Evolutionary conservation across 2,329 filamentous ascomycete genomes (phyloP), one percentile per base, ranked within the genome.

Genomic region (Sclerotinia minor): DNA sequence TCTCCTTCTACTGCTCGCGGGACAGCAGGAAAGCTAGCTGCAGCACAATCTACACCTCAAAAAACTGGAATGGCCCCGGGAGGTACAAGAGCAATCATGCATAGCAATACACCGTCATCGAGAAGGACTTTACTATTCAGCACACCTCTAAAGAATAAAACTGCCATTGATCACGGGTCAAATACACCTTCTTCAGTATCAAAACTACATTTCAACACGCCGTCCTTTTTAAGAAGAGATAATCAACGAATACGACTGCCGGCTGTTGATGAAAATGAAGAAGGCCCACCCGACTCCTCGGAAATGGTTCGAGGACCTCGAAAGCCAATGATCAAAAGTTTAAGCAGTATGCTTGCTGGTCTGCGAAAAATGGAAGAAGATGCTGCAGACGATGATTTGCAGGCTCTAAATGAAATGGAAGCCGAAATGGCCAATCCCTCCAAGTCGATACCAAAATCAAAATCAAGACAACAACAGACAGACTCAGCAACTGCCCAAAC

Each of bases 341-440:
- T 95, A 67, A 94, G 90, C 76, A 88, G 86, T 70, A 89, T 94
- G 71, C 88, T 94, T 29, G 88, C 89, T 26, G 85, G 85, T 32
- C 80, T 94, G 71, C 83, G 89, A 69, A 88, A 87, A 75, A 82
- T 91, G 67, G 88, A 92, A 76, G 89, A 92, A 64, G 86, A 91
- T 55, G 81, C 81, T 24, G 80, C 89, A 65, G 90, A 92, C 63
- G 91, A 94, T 35, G 90, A 94, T 45, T 80, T 91, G 69, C 91
- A 93, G 9, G 87, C 89, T 1, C 79, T 94, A 75, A 84, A 85
- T n/a, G 91, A 93, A 75, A 80, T 89, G 74, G 91, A 94, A 76
- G 77, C 79, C 38, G 83, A 82, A 49, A 77, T 74, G n/a, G 72
- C 65, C 8, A 47, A 64, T 9, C 24, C 32, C 8, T 35, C 65